Base-by-base conservation (phyloP, 352 stramenopile species). In the Globisporangium carolinianum region DNA sequence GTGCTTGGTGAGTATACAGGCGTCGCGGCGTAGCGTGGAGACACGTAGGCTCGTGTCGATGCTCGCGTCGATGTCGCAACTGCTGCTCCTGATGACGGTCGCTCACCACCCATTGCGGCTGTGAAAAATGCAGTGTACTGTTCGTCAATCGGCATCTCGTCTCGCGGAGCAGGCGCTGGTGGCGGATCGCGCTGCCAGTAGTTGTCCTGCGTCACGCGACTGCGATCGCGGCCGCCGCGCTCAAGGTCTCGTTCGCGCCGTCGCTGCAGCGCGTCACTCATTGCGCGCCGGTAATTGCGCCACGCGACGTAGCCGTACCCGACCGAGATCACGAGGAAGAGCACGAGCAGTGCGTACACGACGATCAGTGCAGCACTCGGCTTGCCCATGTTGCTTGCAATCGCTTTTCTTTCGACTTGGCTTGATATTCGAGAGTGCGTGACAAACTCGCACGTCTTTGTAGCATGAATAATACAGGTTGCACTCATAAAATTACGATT, bases 251-350 rank as follows among this genome's bases (percentile, higher is more conserved):
- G 70, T 7, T 67, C 67, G 51, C 58, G 68, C 10, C 65, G 53
- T 11, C 65, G 57, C 37, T 59, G 38, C 47, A 79, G 55, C 5
- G 65, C 70, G 5, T 65, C 65, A 5, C 62, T 17, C 61, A 79
- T 73, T 15, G 65, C 53, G 7, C 41, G 32, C 8, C 68, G 61
- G 42, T 79, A 79, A 55, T 76, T 65, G 42, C 49, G 62, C 70
- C 70, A 79, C 24, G 67, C 67, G 39, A 54, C 58, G 32, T 64
- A 61, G 32, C 56, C 70, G 46, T 74, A 79, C 14, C 43, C 50
- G 24, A 73, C 58, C 1, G 62, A 61, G 3, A 11, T 59, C 5
- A 71, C 14, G 39, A 73, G 63, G 24, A 78, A 60, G 5, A 74
- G 61, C 49, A 71, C 57, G 2, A 59, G 56, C 11, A 75, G 51